A percentile compares a stretch with the other conserved stretches of the same genome.
Conservation (phyloP, 441 rosid species). For the Pelargonium myrrhifolium region DNA sequence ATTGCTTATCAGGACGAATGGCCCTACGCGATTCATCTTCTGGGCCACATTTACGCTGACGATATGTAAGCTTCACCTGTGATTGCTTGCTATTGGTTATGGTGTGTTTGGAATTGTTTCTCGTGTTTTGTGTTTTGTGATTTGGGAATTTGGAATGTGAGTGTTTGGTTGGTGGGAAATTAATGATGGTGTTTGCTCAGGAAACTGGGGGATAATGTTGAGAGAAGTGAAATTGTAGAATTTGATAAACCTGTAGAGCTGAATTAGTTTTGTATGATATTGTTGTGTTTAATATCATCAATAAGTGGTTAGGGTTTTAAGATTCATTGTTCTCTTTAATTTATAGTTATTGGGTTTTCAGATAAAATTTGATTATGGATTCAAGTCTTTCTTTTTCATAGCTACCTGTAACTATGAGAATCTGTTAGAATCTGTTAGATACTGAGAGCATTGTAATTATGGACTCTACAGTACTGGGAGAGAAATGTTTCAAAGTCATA, state of each 20-base stretch:
- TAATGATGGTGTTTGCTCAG: background rate
- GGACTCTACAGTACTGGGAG: no score
- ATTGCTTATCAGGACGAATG: constrained; percentile 64
- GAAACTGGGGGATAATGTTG: background rate
- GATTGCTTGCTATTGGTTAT: background rate
- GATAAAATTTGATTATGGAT: no score
- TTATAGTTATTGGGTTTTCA: background rate
- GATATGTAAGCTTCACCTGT: constrained; percentile 45
- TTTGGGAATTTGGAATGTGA: background rate
- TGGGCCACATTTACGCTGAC: constrained; percentile 56
- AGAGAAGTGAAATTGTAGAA: background rate
- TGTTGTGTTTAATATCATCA: no score
- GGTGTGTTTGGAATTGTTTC: background rate
- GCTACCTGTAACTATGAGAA: no score
- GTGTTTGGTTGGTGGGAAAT: background rate
- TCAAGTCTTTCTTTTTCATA: no score
- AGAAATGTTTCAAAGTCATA: no score
- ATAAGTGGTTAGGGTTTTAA: background rate
- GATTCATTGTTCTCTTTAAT: background rate
- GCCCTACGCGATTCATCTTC: constrained; percentile 82
- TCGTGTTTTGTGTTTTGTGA: background rate
- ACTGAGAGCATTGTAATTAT: no score
- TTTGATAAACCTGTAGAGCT: background rate
- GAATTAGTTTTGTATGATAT: background rate
- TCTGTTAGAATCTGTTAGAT: no score